Evolutionary conservation across 2,329 filamentous ascomycete species (phyloP), one percentile per base, ranked within the genome.

Genomic region (Ophiosphaerella herpotricha): DNA sequence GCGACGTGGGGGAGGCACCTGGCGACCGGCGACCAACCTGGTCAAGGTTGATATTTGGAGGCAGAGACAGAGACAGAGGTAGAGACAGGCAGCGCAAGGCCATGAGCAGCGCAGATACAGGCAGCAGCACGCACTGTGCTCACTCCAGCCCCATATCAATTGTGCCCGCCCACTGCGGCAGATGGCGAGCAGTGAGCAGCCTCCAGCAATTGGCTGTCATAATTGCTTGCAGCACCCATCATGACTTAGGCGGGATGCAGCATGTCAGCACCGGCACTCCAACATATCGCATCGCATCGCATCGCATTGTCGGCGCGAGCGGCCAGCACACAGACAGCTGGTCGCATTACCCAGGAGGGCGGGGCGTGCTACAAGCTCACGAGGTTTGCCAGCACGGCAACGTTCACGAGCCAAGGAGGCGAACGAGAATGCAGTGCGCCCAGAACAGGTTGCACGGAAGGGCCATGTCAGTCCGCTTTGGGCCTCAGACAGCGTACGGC

Each of bases 341-440:
- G 44, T 46, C 47, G 56, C 57, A 38, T 46, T 47, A 59, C 56
- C 46, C 47, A 50, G 50, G 45, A 55, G 53, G 52, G 57, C 52
- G 50, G 52, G 50, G 52, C 43, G 50, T 35, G 36, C 39, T 36
- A 59, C 56, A 53, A 44, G 32, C 51, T 51, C 54, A 49, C 56
- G 55, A 55, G 62, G 61, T 56, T 52, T 58, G 59, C 62, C 60
- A 64, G 52, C 60, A 59, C 59, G 61, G 58, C 60, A 58, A 58
- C 58, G 47, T 46, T 53, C 44, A 48, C 9, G 35, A 45, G 48
- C 57, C 52, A 54, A 54, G 52, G n/a, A 48, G 16, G 26, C 46
- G 31, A 41, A 56, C 49, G 52, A 54, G 46, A 54, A 58, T 54
- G 55, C 52, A 31, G 52, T 60, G 55, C 34, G 26, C 47, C 40